Percentiles rank a stretch among this genome's conserved stretches.
Conservation (phyloP, 2,329 filamentous ascomycete species). For the Chaetomiaceae sp. region DNA sequence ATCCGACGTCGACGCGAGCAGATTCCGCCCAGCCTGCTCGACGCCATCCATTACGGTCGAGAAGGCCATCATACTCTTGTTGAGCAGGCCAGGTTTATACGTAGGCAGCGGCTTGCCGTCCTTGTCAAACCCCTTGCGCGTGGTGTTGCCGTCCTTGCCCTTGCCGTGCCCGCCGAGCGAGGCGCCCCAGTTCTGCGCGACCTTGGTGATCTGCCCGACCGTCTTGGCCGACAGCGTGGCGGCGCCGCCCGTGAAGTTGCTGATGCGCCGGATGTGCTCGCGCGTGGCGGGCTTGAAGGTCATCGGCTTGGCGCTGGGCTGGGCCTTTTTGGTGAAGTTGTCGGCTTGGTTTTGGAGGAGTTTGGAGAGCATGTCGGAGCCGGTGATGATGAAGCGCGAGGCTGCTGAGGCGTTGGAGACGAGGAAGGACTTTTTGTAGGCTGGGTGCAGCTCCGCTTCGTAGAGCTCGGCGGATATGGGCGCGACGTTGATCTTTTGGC, state of each 20-base stretch:
- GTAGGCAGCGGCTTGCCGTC: conserved; percentile 60
- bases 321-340: conserved; percentile 72
- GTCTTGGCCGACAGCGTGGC: conserved; percentile 80
- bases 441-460: conserved; percentile 74
- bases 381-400: conserved; percentile 87
- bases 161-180: conserved; percentile 59
- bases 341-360: conserved; percentile 74
- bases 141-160: conserved; percentile 39
- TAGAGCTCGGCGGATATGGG: conserved; percentile 68
- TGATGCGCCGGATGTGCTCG: conserved; percentile 79
- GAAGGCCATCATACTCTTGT: conserved; percentile 96
- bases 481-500: conserved; percentile 59
- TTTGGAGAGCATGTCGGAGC: conserved; percentile 73
- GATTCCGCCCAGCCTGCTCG: conserved; percentile 75
- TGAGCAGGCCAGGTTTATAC: conserved; percentile 88
- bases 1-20: conserved; percentile 68
- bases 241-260: conserved; percentile 75
- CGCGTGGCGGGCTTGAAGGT: conserved; percentile 85
- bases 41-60: conserved; percentile 91
- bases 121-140: conserved; percentile 57
- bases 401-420: conserved; percentile 84
- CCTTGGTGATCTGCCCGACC: conserved; percentile 74
- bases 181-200: conserved; percentile 88
- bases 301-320: conserved; percentile 73
- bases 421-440: conserved; percentile 82